Evolutionary conservation across 2,329 filamentous ascomycete genomes (phyloP).

Genomic region (Penicillium corylophilum): DNA sequence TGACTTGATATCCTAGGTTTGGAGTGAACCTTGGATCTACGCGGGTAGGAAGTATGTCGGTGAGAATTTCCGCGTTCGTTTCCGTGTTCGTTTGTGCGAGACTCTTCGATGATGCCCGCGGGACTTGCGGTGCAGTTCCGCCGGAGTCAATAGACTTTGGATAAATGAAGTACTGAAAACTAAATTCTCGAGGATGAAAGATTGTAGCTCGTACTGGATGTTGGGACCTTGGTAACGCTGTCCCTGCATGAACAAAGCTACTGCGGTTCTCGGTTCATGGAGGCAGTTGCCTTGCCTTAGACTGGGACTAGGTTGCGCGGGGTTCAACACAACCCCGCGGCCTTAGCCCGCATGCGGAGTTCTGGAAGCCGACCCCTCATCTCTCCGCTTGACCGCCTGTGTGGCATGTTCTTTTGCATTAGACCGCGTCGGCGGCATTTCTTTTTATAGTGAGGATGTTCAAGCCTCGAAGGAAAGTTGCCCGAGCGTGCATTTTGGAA

Average conservation of each 20-base stretch:
- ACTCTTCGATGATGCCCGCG: not conserved
- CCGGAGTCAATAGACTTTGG: not conserved
- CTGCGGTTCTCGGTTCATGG: not conserved
- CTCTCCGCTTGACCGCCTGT: constrained; percentile 1
- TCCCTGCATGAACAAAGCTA: constrained; percentile 10
- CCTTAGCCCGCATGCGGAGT: constrained; percentile 1
- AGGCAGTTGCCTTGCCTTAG: not conserved
- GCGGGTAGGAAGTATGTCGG: not conserved
- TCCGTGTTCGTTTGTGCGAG: not conserved
- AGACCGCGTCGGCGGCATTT: not conserved
- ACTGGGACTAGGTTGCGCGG: constrained; percentile 3
- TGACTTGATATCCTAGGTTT: not conserved
- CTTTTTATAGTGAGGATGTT: not conserved
- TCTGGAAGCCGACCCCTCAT: constrained; percentile 14
- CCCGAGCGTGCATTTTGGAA: not conserved
- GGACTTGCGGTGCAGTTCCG: not conserved
- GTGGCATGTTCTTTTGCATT: not conserved
- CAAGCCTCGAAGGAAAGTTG: not conserved
- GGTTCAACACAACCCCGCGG: constrained; percentile 9
- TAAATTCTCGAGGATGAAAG: not conserved
- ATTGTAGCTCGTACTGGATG: not conserved
- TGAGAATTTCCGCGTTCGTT: not conserved
- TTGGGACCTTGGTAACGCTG: constrained; percentile 3
- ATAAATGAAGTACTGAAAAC: too few species aligned
- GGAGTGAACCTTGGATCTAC: not conserved